phyloP scores from a whole-genome alignment of 176 grass and related monocot genomes.

The Typha latifolia region DNA sequence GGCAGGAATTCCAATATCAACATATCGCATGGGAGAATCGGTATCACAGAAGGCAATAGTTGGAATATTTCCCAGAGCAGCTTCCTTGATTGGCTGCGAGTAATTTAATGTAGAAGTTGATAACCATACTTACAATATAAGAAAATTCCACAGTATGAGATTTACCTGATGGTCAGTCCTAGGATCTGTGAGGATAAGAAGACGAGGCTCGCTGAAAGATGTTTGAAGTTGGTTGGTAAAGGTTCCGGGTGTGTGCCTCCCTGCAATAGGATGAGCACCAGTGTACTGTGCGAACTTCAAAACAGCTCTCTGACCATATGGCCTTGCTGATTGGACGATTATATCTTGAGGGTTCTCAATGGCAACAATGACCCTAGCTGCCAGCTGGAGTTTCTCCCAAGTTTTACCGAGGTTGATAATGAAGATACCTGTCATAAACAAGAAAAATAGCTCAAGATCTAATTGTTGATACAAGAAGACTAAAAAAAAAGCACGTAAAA shows the following conservation, averaged over 20 bases:
- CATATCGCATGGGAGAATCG: constrained; percentile 85
- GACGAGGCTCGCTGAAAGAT: constrained; percentile 72
- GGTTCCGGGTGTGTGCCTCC: constrained; percentile 84
- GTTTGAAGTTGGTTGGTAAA: constrained; percentile 95
- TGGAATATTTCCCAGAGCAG: constrained; percentile 80
- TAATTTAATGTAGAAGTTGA: background rate
- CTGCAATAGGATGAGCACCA: constrained; percentile 67
- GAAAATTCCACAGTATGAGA: background rate
- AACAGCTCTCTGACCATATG: constrained; percentile 85
- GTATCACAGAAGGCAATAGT: constrained; percentile 92
- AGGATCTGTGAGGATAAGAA: constrained; percentile 89
- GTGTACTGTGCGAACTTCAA: constrained; percentile 91
- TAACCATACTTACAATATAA: background rate
- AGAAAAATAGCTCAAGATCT: too few species aligned
- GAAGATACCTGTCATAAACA: constrained; percentile 52
- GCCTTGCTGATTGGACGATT: constrained; percentile 84
- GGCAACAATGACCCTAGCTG: constrained; percentile 74
- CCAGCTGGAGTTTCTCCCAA: constrained; percentile 86
- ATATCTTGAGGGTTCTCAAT: constrained; percentile 93
- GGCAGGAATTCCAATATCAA: constrained; percentile 76
- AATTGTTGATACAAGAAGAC: too few species aligned
- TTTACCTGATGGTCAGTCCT: constrained; percentile 82
- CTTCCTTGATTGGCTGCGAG: constrained; percentile 77
- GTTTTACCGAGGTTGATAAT: constrained; percentile 87
- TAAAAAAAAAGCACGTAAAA: too few species aligned